phyloP scores from a whole-genome alignment of 192 early-diverging fungal genomes.

The Podila epigama region DNA sequence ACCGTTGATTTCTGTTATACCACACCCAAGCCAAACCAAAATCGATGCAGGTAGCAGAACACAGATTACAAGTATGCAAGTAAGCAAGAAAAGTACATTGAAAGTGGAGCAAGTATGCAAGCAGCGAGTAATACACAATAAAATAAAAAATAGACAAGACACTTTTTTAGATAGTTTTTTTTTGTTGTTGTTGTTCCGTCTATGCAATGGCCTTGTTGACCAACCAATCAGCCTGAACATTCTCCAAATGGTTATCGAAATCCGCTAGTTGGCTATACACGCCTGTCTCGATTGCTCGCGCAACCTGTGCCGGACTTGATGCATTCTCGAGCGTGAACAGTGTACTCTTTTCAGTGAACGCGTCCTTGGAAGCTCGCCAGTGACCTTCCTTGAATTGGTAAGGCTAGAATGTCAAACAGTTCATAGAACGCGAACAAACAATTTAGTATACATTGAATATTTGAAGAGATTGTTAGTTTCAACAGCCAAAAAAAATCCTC shows the following conservation, averaged over 20 bases:
- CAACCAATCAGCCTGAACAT: conserved; percentile 71
- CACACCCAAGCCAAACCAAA: too few relatives aligned
- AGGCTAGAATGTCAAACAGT: conserved; percentile 42
- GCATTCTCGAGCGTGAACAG: conserved; percentile 44
- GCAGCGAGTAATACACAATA: too few relatives aligned
- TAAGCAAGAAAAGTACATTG: too few relatives aligned
- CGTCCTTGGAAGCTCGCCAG: conserved; percentile 55
- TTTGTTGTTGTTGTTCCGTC: background rate
- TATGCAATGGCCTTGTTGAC: conserved; percentile 38
- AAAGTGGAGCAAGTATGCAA: too few relatives aligned
- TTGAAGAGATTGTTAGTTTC: too few relatives aligned
- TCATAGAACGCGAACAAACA: background rate
- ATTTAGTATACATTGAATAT: too few relatives aligned
- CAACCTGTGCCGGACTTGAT: conserved; percentile 20
- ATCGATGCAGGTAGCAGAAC: too few relatives aligned
- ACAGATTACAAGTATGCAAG: too few relatives aligned
- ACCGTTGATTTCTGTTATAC: too few relatives aligned
- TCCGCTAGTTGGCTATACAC: conserved; percentile 61
- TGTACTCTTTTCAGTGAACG: conserved; percentile 41
- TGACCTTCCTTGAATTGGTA: conserved; percentile 59
- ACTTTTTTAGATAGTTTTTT: background rate
- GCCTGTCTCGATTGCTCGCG: conserved; percentile 49
- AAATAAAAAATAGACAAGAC: too few relatives aligned
- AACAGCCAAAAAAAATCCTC: too few relatives aligned
- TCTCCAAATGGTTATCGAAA: conserved; percentile 76